Base-by-base conservation (phyloP, 2,329 filamentous ascomycete species). In the Colletotrichum sojae region DNA sequence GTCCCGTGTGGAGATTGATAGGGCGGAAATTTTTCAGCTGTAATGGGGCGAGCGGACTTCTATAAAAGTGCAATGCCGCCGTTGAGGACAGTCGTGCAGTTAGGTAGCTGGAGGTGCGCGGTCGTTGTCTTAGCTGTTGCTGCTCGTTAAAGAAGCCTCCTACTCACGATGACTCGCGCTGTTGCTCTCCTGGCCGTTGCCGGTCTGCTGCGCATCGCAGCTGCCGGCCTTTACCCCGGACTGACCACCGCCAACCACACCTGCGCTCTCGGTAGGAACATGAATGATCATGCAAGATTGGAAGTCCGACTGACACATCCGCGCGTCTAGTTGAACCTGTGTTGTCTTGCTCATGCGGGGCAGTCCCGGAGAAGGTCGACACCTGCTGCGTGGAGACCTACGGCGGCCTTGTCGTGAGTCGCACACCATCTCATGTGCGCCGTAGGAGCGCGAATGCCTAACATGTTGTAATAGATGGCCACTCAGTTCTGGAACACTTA, bases 401-500 rank as follows among this genome's bases (percentile, higher is more conserved):
- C 72, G 90, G 90, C 31, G 90, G 90, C 4, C 82, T 92, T 5
- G 75, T 91, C 39, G 79, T 83, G 72, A 70, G 78, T 73, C 27
- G 20, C 31, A 27, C n/a, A 6, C 31, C 39, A 45, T 9, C 31
- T 12, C 18, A 18, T 22, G 5, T 5, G 15, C 20, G 31, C 13
- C 22, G 18, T 18, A 57, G 4, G 45, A 31, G 6, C 8, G 20
- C 2, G 6, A 40, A 20, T 51, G 31, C 31, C 31, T 36, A 15
- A 57, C 15, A 49, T 20, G 52, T 16, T 27, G 58, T 56, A 20
- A 64, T 16, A 83, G 73, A 81, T 92, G 3, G 81, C 81, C 64
- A 92, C 90, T 0, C 89, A 91, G 71, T 90, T 89, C 77, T 92
- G 90, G 90, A 81, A 85, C 73, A 89, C 87, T 0, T 89, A 89